Base-by-base conservation (phyloP, 495 filamentous ascomycete species). In the Aspergillus avenaceus region DNA sequence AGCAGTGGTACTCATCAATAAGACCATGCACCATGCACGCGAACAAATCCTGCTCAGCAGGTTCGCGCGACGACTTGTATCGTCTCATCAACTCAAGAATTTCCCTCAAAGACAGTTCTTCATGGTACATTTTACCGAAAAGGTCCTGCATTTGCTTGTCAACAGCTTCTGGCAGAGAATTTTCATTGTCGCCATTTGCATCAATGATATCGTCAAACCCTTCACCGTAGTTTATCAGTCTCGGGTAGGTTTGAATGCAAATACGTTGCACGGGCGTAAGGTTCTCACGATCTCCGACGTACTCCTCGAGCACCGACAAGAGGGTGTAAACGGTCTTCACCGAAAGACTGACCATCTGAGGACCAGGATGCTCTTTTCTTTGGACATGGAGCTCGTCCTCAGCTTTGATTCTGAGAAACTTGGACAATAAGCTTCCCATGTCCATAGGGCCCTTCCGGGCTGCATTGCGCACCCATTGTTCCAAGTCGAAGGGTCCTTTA, bases 1-100 rank as follows among this genome's bases (percentile, higher is more conserved):
- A 99, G 64, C 95, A 95, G 38, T 86, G 84, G 63, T 97, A 99
- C 68, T 99, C 93, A 56, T 99, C 93, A 56, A 97, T 96, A 8
- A 99, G 76, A 0, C 93, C 93, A 57, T 96, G 92, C 25, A 99
- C 91, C 93, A 99, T 97, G 67, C 92, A 96, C 11, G 91, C 88
- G 63, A 97, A 99, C 4, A 96, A 75, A 59, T 99, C 93, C 63
- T 96, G 91, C 45, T 96, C 90, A 12, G 81, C 71, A 2, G 89
- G 82, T 45, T 93, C 86, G 21, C 80, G 78, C 0, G 95, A 97
- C 29, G 80, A 80, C 69, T 97, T 97, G 70, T 93, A 91, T 34
- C 77, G 74, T 53, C 87, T 82, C 55, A 99, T 83, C 40, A 86
- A 78, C 47, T 87, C 82, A 47, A 97, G 82, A 57, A 97, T 83